Conservation (phyloP, 169 alveolate genomes). For the Cystoisospora suis region DNA sequence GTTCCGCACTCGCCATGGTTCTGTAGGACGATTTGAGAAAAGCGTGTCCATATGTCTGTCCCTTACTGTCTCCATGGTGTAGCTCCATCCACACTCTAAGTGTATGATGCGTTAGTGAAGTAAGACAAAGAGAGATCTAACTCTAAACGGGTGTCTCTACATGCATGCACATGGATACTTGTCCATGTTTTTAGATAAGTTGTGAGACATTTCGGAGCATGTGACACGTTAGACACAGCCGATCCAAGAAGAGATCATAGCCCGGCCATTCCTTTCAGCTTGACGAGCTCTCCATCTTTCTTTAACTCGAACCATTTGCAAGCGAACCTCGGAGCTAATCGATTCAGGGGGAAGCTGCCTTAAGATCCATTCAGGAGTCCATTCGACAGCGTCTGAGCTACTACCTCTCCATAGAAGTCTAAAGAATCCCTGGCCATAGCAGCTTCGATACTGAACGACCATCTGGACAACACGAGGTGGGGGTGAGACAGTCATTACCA, state of each 20-base stretch:
- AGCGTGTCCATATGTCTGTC: too few species aligned
- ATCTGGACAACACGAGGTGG: conserved; percentile 4
- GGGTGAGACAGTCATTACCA: too few species aligned
- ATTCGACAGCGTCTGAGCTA: conserved; percentile 10
- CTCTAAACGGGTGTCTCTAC: too few species aligned
- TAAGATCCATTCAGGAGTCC: conserved; percentile 23
- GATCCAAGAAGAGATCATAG: not conserved
- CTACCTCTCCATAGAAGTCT: conserved; percentile 26
- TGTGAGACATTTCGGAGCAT: too few species aligned
- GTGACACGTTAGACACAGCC: not conserved
- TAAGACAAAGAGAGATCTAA: too few species aligned
- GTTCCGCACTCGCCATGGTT: too few species aligned
- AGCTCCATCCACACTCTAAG: too few species aligned
- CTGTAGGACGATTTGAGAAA: too few species aligned
- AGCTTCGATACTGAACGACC: conserved; percentile 12
- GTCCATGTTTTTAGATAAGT: too few species aligned
- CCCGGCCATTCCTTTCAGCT: not conserved
- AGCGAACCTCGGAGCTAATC: conserved; percentile 7
- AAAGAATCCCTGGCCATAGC: not conserved
- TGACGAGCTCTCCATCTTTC: conserved; percentile 5
- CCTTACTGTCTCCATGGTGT: too few species aligned
- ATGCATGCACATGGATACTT: too few species aligned
- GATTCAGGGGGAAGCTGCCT: not conserved
- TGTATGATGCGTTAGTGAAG: too few species aligned
- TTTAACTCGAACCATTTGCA: conserved; percentile 20